A percentile compares a stretch with the other conserved stretches of the same genome.
phyloP scores from a whole-genome alignment of 2,329 filamentous ascomycete species.

The Zymoseptoria ardabiliae region DNA sequence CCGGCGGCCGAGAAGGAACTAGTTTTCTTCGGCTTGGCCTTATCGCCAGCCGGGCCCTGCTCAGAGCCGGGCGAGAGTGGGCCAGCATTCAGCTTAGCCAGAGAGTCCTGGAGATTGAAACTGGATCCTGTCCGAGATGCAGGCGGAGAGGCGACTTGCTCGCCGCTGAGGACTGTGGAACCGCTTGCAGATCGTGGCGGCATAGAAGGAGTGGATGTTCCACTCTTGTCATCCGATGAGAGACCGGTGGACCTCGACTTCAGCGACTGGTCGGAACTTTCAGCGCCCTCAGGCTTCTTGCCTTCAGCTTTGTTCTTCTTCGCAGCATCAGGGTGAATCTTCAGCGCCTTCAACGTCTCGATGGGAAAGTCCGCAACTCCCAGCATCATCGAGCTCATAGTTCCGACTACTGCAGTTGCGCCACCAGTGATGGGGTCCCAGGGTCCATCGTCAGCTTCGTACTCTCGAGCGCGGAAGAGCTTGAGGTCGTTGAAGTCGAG shows the following conservation, averaged over 20 bases:
- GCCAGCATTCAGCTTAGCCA: slow-evolving; percentile 20
- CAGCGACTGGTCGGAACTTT: slow-evolving; percentile 6
- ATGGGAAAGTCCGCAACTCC: slow-evolving; percentile 67
- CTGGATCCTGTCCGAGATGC: slow-evolving; percentile 19
- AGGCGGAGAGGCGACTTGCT: slow-evolving; percentile 8
- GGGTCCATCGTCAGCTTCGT: slow-evolving; percentile 70
- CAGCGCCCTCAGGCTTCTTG: slow-evolving; percentile 10
- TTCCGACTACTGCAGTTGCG: slow-evolving; percentile 70
- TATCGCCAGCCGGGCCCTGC: not conserved
- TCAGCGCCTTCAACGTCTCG: slow-evolving; percentile 45
- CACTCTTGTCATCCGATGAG: slow-evolving; percentile 4
- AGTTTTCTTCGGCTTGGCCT: slow-evolving; percentile 6
- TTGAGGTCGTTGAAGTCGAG: slow-evolving; percentile 66
- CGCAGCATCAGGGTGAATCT: slow-evolving; percentile 34
- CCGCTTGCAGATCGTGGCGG: slow-evolving; percentile 11
- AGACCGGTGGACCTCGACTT: slow-evolving; percentile 8
- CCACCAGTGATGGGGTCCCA: slow-evolving; percentile 73
- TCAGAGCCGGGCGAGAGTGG: slow-evolving; percentile 14
- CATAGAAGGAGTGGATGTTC: not conserved
- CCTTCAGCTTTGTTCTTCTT: slow-evolving; percentile 21
- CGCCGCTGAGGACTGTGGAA: slow-evolving; percentile 3
- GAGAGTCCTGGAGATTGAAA: slow-evolving; percentile 27
- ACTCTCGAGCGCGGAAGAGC: slow-evolving; percentile 58
- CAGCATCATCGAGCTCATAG: slow-evolving; percentile 73
- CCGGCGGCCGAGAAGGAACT: slow-evolving; percentile 6